Base-by-base conservation (phyloP, 192 early-diverging fungal species). In the Jimgerdemannia flammicorona region DNA sequence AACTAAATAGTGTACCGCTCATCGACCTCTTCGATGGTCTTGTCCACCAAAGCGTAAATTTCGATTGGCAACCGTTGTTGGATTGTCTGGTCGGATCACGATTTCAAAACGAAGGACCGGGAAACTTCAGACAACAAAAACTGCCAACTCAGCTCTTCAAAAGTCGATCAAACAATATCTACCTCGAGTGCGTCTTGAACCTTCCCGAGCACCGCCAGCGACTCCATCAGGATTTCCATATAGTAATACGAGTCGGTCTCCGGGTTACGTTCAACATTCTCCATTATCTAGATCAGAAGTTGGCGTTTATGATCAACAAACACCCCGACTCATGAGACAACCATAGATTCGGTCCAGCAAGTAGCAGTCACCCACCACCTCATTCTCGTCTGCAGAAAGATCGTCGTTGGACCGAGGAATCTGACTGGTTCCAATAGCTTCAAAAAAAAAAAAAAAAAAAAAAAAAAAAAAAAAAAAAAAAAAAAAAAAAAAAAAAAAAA, bases 241-340 rank as follows among this genome's bases (percentile, higher is more conserved):
- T 93, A 93, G 18, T 89, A 89, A 80, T 87, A 90, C 20, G 92
- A 93, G 70, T 94, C 92, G 0, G 91, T 88, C 72, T 94, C 93
- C 4, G 92, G 90, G 74, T 92, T 90, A 40, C 85, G 84, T 10
- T 92, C 91, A 6, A 84, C 44, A 69, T 87, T 83, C 81, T 92
- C 85, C 72, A 82, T 71, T 69, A 90, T 81, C 88, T 89, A 75
- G 29, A 29, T 29, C 29, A 29, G 29, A 29, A 29, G 29, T 29
- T 29, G 29, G 29, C 29, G 29, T 29, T 29, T 18, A 65, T 65
- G 18, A 65, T 65, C 64, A 18, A 65, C 64, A 19, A 18, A 65
- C 19, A 1, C 64, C 19, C 64, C 1, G 17, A 18, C 64, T 65
- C 64, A 65, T 18, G 19, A 65, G 19, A 65, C 17, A 65, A 65